Evolutionary conservation across 805 yeast species (phyloP), one percentile per base, ranked within the genome.

Genomic region (Wickerhamomyces kurtzmanii): DNA sequence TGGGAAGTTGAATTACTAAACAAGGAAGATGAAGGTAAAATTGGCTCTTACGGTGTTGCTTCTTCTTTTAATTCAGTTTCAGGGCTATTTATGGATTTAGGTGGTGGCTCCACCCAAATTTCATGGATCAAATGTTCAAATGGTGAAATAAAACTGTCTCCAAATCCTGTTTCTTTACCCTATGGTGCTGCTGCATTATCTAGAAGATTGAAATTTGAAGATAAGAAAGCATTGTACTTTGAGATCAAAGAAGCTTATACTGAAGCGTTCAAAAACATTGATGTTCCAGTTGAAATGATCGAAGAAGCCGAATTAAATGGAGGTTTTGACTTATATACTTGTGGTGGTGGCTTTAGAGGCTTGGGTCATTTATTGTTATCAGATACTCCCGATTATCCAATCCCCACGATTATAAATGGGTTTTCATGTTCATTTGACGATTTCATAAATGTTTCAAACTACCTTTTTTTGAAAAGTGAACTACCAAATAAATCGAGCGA

Each of bases 281-380:
- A 57, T 12, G 54, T 77, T 12, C 85, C 85, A 4, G 45, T 51
- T 20, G 63, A 57, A 17, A 52, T 78, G 42, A 42, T 58, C 8
- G 60, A 62, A 15, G 67, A 65, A 28, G 79, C 82, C 1, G 55
- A 57, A 22, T 43, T 42, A 19, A 68, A 67, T 23, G 78, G 77
- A 11, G 86, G 86, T 0, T 70, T 70, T 39, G 68, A 71, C 37
- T 42, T 80, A 23, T 77, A 71, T 44, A 68, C 78, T 5, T 74
- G 82, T 39, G 87, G 87, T 29, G 85, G 86, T 31, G 87, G 86
- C 0, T 58, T 77, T 26, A 61, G 87, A 40, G 83, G 81, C 3
- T 57, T 79, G 31, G 86, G 85, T 1, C 75, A 75, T 47, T 49
- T 75, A 15, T 40, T 78, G 9, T 53, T 77, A 24, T 53, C 67